Evolutionary conservation across 176 grass and related monocot species (phyloP), one percentile per base, ranked within the genome.

Genomic region (Sorghum bicolor): DNA sequence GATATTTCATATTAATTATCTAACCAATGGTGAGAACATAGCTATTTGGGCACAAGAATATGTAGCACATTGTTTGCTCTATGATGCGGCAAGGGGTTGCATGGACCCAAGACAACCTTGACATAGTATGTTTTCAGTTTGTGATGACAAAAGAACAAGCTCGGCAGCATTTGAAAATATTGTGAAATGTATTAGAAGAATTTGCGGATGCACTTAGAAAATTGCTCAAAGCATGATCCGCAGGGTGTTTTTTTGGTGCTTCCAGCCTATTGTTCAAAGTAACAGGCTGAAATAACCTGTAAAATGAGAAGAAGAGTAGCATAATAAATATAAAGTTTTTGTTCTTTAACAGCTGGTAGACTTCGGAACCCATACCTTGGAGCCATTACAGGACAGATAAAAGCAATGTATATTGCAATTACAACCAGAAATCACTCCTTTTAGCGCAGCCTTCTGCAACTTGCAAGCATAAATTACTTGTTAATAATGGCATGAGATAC

Each of bases 161-260:
- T 70, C 93, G 92, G 84, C 53, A 84, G 34, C 29, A 88, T 80
- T 70, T 82, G 33, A 66, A 86, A 63, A 86, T 47, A 8, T 52
- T 47, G 44, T 47, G 48, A 74, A 80, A 76, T 14, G 8, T 73
- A 92, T 32, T 34, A 75, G 52, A 38, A 63, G 62, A 47, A 76
- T 6, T 25, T 45, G 7, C 40, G 10, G 40, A 43, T 43, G 40
- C 28, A 88, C 20, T 44, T 73, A 52, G n/a, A 75, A 44, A 48
- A 74, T 62, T 57, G 40, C 22, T 50, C 47, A 50, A 81, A 83
- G 40, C 67, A 88, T 24, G 44, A 33, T 95, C 93, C 45, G 93
- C 78, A 76, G 93, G 90, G 79, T 95, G 93, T 65, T 92, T 92
- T 92, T 78, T 92, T 92, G 60, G 24, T 88, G 85, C 93, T 95